These are phyloP conservation scores for Picocystis sp. DNA, from an alignment of 163 green algal species.

Conservation along the genomic window DNA sequence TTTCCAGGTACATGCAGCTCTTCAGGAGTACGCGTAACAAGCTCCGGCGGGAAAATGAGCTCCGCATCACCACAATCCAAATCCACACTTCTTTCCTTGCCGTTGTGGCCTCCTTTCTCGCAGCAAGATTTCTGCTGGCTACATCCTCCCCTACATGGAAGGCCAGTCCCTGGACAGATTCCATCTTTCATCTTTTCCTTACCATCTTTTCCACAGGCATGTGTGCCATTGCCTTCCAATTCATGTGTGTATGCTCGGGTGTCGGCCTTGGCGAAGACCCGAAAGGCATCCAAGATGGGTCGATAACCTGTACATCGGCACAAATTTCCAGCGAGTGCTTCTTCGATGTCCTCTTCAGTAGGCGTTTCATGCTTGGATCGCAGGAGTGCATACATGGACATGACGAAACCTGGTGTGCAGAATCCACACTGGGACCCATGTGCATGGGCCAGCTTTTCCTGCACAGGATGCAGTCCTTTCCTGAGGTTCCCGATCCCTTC, in stretches of 20 bases:
- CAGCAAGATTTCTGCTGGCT: slow-evolving; percentile 2
- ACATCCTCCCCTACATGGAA: slow-evolving; percentile 52
- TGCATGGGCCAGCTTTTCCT: slow-evolving; percentile 61
- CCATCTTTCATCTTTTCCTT: background rate
- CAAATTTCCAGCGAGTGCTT: slow-evolving; percentile 84
- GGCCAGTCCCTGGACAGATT: slow-evolving; percentile 61
- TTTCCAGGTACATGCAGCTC: slow-evolving; percentile 35
- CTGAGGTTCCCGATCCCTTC: slow-evolving; percentile 76
- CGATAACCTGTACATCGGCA: slow-evolving; percentile 94
- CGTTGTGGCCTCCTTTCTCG: background rate
- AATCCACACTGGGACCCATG: slow-evolving; percentile 96
- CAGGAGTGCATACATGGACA: slow-evolving; percentile 90
- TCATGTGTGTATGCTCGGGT: slow-evolving; percentile 64
- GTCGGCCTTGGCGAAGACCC: slow-evolving; percentile 63
- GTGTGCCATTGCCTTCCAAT: slow-evolving; percentile 9
- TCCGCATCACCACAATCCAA: slow-evolving; percentile 23
- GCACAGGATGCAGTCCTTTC: slow-evolving; percentile 77
- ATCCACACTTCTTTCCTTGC: background rate
- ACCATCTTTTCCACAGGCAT: background rate
- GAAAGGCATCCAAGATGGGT: slow-evolving; percentile 92
- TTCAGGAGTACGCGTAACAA: slow-evolving; percentile 33
- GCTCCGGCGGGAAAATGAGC: slow-evolving; percentile 83
- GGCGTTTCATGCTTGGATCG: slow-evolving; percentile 31
- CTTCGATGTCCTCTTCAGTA: slow-evolving; percentile 72
- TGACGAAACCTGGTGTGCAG: slow-evolving; percentile 97